Conservation (phyloP, 2,329 filamentous ascomycete genomes). For the Aspergillus clavatus region DNA sequence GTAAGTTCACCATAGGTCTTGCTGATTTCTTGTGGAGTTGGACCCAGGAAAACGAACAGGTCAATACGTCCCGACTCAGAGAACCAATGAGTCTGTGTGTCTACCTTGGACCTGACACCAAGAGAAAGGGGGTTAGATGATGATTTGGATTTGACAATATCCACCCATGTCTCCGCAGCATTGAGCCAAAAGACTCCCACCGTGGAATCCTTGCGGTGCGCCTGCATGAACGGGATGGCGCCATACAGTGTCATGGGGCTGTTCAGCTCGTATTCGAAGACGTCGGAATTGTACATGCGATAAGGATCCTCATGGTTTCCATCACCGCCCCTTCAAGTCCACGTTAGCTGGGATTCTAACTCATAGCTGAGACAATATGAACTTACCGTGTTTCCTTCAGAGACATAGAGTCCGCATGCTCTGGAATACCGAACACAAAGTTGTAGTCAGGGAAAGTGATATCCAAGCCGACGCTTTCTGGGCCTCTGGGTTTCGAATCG, state of each 20-base stretch:
- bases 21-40: conserved; percentile 74
- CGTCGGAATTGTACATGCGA: conserved; percentile 90
- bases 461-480: conserved; percentile 85
- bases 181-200: conserved; percentile 98
- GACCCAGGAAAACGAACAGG: conserved; percentile 90
- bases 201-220: conserved; percentile 86
- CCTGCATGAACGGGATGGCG: conserved; percentile 97
- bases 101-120: conserved; percentile 62
- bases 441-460: conserved; percentile 89
- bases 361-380: neutral
- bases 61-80: conserved; percentile 88
- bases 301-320: conserved; percentile 87
- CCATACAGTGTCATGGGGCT: conserved; percentile 98
- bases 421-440: conserved; percentile 90
- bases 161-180: conserved; percentile 93
- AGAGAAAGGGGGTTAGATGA: conserved; percentile 72
- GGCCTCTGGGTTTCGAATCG: conserved; percentile 89
- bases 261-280: conserved; percentile 95
- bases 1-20: conserved; percentile 84
- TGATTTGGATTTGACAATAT: conserved; percentile 76
- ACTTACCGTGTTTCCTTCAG: conserved; percentile 74
- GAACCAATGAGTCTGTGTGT: conserved; percentile 92
- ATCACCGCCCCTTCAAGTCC: conserved; percentile 60
- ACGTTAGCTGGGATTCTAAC: conserved; percentile 17
- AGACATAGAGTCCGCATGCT: conserved; percentile 83